Base-by-base conservation (phyloP, 1,139 yeast genomes). In the Maudiozyma humilis region DNA sequence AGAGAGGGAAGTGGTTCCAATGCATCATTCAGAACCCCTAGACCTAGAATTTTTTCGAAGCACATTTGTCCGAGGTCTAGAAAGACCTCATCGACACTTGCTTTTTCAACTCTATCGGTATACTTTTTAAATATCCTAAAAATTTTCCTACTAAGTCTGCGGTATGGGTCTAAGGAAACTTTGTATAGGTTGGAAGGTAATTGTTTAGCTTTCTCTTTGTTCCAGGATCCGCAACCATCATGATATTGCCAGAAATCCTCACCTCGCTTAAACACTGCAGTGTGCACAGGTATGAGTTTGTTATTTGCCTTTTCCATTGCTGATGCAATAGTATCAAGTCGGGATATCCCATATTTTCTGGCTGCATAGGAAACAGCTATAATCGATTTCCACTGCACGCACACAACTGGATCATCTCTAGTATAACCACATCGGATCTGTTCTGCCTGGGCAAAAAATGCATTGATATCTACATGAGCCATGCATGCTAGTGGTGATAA, bases 391-490 rank as follows among this genome's bases (percentile, higher is more conserved):
- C 98, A 91, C 57, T 91, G 98, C 3, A 87, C 87, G 62, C 97
- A 89, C 0, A 89, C 96, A 2, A 91, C 83, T 0, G 98, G 97
- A 48, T 79, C 89, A 1, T 78, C 76, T 1, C 69, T 69, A 1
- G 78, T 65, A 12, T 82, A 65, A 0, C 81, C 81, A 19, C 87
- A 70, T 37, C 96, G 66, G 6, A 85, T 69, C 55, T 84, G 93
- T 56, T 91, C 97, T 32, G 84, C 93, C 58, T 91, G 98, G 0
- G 98, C 95, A 64, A 85, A 91, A 63, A 89, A 91, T 13, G 97
- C 96, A 65, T 91, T 95, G 52, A 87, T 74, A 64, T 91, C 98
- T 32, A 91, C 74, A 54, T 88, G 93, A 2, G 84, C 89, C 38
- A 91, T 75, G 14, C 83, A 83, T 0, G 96, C 72, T n/a, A 91